Evolutionary conservation across 176 grass and related monocot species (phyloP).

Genomic region (Carex cristatella): DNA sequence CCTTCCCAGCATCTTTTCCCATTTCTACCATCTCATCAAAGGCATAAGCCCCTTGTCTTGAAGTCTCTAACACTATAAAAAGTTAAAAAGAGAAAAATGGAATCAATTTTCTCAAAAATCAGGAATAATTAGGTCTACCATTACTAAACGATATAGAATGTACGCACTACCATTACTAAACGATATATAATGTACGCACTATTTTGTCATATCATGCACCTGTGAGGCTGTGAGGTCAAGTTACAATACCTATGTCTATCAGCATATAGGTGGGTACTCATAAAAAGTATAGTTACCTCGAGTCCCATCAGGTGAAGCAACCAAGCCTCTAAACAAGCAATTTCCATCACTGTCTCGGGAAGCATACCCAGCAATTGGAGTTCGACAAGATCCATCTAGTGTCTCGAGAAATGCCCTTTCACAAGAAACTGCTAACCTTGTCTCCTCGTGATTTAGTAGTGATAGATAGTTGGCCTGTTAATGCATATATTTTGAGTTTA

Average conservation of each 20-base stretch:
- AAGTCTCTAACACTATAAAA: constrained; percentile 64
- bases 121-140: background rate
- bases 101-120: background rate
- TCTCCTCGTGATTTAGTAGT: constrained; percentile 85
- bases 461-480: constrained; percentile 68
- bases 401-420: constrained; percentile 89
- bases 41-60: constrained; percentile 62
- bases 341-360: constrained; percentile 54
- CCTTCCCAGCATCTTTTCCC: constrained; percentile 84
- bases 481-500: background rate
- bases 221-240: background rate
- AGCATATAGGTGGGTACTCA: background rate
- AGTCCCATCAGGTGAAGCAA: constrained; percentile 85
- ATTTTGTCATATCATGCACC: background rate
- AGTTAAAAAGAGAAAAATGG: background rate
- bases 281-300: constrained; percentile 42
- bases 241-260: background rate
- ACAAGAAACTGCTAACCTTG: constrained; percentile 90
- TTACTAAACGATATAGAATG: background rate
- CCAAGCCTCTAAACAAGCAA: constrained; percentile 76
- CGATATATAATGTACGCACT: background rate
- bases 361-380: constrained; percentile 91
- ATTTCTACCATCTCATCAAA: constrained; percentile 80
- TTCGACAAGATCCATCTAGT: constrained; percentile 90
- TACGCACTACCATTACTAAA: background rate